These are phyloP conservation scores for Metschnikowia lachancei DNA, from an alignment of 805 yeast genomes.

Conservation along the genomic window DNA sequence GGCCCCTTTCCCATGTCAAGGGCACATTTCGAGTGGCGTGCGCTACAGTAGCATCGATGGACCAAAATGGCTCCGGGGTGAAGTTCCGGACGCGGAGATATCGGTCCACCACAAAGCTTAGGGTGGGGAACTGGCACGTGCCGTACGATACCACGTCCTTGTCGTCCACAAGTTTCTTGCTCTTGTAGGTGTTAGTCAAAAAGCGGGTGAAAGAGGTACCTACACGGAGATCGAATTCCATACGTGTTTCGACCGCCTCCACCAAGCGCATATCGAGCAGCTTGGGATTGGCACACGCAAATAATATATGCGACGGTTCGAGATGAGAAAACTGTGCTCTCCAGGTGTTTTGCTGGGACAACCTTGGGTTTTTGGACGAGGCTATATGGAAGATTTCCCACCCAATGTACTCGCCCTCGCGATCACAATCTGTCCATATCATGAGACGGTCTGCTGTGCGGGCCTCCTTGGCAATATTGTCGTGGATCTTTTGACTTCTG, in stretches of 20 bases:
- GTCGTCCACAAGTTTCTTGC: constrained; percentile 30
- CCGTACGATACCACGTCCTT: constrained; percentile 71
- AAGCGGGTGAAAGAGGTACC: constrained; percentile 89
- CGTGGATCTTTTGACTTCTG: constrained; percentile 41
- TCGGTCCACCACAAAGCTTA: constrained; percentile 94
- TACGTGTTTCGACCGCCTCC: constrained; percentile 80
- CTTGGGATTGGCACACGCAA: constrained; percentile 71
- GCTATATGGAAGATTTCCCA: constrained; percentile 66
- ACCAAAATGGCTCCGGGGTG: constrained; percentile 80
- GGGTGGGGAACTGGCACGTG: constrained; percentile 91
- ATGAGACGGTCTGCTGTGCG: constrained; percentile 58
- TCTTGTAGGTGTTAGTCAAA: constrained; percentile 54
- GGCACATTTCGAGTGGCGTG: constrained; percentile 38
- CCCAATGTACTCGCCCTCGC: constrained; percentile 29
- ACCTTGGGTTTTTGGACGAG: constrained; percentile 41
- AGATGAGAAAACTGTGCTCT: constrained; percentile 87
- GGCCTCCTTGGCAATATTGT: constrained; percentile 68
- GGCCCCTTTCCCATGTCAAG: constrained; percentile 71
- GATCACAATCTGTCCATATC: constrained; percentile 94
- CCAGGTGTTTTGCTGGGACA: constrained; percentile 50
- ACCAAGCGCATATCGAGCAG: constrained; percentile 65
- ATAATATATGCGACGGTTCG: constrained; percentile 67
- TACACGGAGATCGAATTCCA: constrained; percentile 82
- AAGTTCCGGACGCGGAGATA: constrained; percentile 72
- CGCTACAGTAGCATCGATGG: constrained; percentile 50